phyloP scores from a whole-genome alignment of 2,329 filamentous ascomycete species.

The Fusarium falciforme region DNA sequence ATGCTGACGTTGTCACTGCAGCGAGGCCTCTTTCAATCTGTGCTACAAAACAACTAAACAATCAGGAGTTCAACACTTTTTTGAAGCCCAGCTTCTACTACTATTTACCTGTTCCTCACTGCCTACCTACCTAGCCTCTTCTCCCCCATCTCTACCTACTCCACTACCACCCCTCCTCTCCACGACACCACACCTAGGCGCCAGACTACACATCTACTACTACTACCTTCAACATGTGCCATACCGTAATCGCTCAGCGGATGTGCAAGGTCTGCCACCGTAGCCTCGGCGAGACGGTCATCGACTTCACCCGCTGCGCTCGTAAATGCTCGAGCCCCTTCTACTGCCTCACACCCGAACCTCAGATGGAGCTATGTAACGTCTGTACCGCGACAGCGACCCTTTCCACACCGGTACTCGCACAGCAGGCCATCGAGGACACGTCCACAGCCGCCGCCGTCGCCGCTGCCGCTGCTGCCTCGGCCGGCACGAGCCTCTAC shows the following conservation, averaged over 20 bases:
- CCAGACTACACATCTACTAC: not conserved
- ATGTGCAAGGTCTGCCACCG: slow-evolving; percentile 44
- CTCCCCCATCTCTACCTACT: not conserved
- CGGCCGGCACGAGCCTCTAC: slow-evolving; percentile 28
- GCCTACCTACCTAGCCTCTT: not conserved
- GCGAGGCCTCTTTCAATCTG: slow-evolving; percentile 33
- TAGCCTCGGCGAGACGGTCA: slow-evolving; percentile 45
- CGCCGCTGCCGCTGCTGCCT: slow-evolving; percentile 13
- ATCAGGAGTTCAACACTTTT: slow-evolving; percentile 21
- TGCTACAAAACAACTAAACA: slow-evolving; percentile 34
- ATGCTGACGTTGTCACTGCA: slow-evolving; percentile 38
- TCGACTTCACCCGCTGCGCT: slow-evolving; percentile 45
- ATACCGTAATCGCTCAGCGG: slow-evolving; percentile 46
- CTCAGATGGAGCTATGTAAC: slow-evolving; percentile 43
- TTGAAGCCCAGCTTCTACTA: slow-evolving; percentile 11
- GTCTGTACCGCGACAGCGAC: slow-evolving; percentile 36
- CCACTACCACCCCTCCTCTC: not conserved
- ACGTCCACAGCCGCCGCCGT: slow-evolving; percentile 17
- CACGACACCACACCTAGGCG: not conserved
- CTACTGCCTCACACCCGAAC: slow-evolving; percentile 45
- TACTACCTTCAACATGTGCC: slow-evolving; percentile 41
- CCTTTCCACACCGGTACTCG: slow-evolving; percentile 42
- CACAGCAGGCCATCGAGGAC: slow-evolving; percentile 35
- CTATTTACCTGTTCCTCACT: not conserved
- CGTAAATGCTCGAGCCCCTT: slow-evolving; percentile 46